phyloP scores from a whole-genome alignment of 2,329 filamentous ascomycete genomes.

The Phyllosticta paracitricarpa region DNA sequence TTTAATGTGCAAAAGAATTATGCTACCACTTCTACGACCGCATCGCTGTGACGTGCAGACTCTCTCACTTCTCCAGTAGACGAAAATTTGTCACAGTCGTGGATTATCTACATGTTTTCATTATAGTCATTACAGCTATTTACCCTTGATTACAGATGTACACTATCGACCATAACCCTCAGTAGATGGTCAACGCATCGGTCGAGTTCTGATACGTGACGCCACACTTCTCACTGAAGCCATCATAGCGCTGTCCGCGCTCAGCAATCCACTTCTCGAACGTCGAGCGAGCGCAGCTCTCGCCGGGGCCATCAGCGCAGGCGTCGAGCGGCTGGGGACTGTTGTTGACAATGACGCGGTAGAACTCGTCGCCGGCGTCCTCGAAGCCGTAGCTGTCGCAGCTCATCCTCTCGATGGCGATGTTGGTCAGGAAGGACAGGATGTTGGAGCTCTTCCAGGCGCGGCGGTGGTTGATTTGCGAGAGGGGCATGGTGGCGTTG shows the following conservation, averaged over 20 bases:
- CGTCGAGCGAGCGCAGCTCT: slow-evolving; percentile 37
- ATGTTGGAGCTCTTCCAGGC: slow-evolving; percentile 55
- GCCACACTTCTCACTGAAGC: slow-evolving; percentile 33
- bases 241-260: slow-evolving; percentile 34
- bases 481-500: slow-evolving; percentile 56
- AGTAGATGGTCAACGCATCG: slow-evolving; percentile 27
- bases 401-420: slow-evolving; percentile 55
- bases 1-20: background rate
- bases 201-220: slow-evolving; percentile 36
- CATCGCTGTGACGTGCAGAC: background rate
- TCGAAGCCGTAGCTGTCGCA: slow-evolving; percentile 50
- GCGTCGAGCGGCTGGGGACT: slow-evolving; percentile 39
- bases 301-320: slow-evolving; percentile 41
- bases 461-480: slow-evolving; percentile 52
- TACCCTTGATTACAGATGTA: slow-evolving; percentile 36
- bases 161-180: background rate
- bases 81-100: background rate
- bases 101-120: background rate
- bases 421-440: slow-evolving; percentile 55
- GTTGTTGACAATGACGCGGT: slow-evolving; percentile 42
- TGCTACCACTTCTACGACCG: background rate
- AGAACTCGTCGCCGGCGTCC: slow-evolving; percentile 33
- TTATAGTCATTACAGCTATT: slow-evolving; percentile 22
- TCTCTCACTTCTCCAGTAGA: background rate
- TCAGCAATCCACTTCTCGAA: slow-evolving; percentile 36